Percentiles rank a stretch among this genome's conserved stretches.
Evolutionary conservation across 768 basidiomycete genomes (phyloP).

Genomic region (Dictyophora rubrovolvata): DNA sequence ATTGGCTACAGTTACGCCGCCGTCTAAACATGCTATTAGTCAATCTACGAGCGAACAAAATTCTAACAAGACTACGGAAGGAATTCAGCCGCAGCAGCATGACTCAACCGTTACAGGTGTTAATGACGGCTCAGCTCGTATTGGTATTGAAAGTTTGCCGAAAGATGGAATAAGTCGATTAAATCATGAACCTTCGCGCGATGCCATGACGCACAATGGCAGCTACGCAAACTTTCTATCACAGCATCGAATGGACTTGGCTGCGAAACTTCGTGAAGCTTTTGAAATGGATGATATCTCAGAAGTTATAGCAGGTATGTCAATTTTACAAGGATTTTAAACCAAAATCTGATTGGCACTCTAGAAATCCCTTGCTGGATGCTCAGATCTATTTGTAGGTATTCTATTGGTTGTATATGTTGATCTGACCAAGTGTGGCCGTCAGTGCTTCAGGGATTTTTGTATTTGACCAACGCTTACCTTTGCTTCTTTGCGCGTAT

Average conservation of each 20-base stretch:
- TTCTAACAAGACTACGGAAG: background rate
- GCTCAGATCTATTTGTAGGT: slow-evolving; percentile 79
- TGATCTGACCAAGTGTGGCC: background rate
- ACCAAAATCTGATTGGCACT: slow-evolving; percentile 1
- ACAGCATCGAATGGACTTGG: slow-evolving; percentile 60
- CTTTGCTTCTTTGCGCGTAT: slow-evolving; percentile 96
- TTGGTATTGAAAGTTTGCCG: background rate
- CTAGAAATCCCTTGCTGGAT: slow-evolving; percentile 93
- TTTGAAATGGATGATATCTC: slow-evolving; percentile 74
- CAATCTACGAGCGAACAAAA: slow-evolving; percentile 36
- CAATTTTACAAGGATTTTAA: background rate
- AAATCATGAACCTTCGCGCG: background rate
- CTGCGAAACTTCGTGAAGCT: slow-evolving; percentile 81
- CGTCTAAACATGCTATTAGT: slow-evolving; percentile 83
- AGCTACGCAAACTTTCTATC: slow-evolving; percentile 67
- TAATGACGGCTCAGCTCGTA: background rate
- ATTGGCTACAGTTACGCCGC: slow-evolving; percentile 35
- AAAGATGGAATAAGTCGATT: background rate
- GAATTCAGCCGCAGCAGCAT: background rate
- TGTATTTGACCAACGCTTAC: slow-evolving; percentile 90
- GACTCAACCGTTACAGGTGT: background rate
- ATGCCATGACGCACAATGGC: slow-evolving; percentile 17
- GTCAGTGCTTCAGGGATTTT: slow-evolving; percentile 89
- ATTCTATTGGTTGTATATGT: background rate
- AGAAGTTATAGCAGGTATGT: slow-evolving; percentile 75